Conservation (phyloP, 2,329 filamentous ascomycete species). For the Claviceps maximensis region DNA sequence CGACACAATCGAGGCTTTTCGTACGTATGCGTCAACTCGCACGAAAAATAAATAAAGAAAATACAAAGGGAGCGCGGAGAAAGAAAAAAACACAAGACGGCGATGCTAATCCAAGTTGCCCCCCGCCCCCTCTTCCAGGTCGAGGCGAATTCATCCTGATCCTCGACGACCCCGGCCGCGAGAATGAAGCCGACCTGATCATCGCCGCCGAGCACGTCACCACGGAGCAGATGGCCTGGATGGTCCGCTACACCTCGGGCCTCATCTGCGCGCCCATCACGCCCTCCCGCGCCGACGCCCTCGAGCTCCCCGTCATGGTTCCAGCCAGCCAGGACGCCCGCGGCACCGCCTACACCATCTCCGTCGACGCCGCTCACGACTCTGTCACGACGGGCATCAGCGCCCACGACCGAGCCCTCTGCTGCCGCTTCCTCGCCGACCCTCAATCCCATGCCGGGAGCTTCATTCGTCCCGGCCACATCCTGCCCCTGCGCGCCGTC, state of each 20-base stretch:
- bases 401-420: constrained; percentile 73
- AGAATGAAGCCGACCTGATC: constrained; percentile 97
- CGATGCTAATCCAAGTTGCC: neutral
- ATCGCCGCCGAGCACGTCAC: constrained; percentile 80
- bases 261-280: constrained; percentile 81
- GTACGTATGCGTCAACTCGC: constrained; percentile 28
- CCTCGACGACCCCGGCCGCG: constrained; percentile 80
- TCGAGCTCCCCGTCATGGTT: constrained; percentile 87
- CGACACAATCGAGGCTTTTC: constrained; percentile 49
- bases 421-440: constrained; percentile 66
- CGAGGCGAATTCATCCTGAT: constrained; percentile 90
- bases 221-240: constrained; percentile 84
- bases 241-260: constrained; percentile 83
- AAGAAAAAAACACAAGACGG: neutral
- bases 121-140: constrained; percentile 30
- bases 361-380: constrained; percentile 64
- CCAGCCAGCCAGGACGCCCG: constrained; percentile 61
- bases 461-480: constrained; percentile 77
- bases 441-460: constrained; percentile 39
- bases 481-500: constrained; percentile 70
- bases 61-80: neutral
- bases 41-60: neutral
- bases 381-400: constrained; percentile 79
- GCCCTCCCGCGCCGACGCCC: constrained; percentile 50
- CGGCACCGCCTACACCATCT: constrained; percentile 84